These are phyloP conservation scores for Termitomyces eurrhizus DNA, from an alignment of 768 basidiomycete genomes.

Conservation along the genomic window DNA sequence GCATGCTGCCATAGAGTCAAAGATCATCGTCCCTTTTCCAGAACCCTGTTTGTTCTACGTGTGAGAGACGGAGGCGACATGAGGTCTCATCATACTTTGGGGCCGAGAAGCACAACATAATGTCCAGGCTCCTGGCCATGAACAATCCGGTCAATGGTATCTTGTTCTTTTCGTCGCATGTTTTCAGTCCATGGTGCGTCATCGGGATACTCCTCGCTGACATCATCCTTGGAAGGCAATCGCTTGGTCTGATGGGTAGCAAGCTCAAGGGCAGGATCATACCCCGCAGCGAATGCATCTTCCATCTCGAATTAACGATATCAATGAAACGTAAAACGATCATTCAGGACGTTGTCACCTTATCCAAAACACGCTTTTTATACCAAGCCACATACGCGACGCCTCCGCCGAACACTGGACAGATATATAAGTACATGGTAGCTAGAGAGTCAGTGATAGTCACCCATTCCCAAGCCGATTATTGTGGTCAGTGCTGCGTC, in stretches of 20 bases:
- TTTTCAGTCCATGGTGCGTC: constrained; percentile 53
- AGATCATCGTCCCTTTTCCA: constrained; percentile 80
- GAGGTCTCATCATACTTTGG: constrained; percentile 49
- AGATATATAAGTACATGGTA: constrained; percentile 4
- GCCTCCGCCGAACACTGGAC: constrained; percentile 64
- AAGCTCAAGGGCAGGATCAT: constrained; percentile 79
- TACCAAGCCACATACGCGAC: constrained; percentile 75
- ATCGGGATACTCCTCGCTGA: constrained; percentile 24
- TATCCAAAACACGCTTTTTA: constrained; percentile 75
- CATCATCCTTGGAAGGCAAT: constrained; percentile 23
- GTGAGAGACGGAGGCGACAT: constrained; percentile 5
- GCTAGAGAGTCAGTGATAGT: constrained; percentile 15
- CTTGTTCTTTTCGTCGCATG: constrained; percentile 71
- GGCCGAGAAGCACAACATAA: constrained; percentile 75
- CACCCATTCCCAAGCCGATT: constrained; percentile 59
- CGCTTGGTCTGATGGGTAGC: constrained; percentile 43
- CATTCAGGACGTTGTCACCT: constrained; percentile 40
- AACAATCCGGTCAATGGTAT: constrained; percentile 73
- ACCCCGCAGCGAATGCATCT: constrained; percentile 72
- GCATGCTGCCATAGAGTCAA: constrained; percentile 74
- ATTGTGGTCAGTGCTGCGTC: constrained; percentile 59
- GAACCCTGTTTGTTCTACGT: constrained; percentile 48
- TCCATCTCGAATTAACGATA: constrained; percentile 52
- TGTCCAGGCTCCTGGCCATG: constrained; percentile 66
- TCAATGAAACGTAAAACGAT: background rate